Conservation (phyloP, 495 filamentous ascomycete genomes). For the Tuber umbilicatum region DNA sequence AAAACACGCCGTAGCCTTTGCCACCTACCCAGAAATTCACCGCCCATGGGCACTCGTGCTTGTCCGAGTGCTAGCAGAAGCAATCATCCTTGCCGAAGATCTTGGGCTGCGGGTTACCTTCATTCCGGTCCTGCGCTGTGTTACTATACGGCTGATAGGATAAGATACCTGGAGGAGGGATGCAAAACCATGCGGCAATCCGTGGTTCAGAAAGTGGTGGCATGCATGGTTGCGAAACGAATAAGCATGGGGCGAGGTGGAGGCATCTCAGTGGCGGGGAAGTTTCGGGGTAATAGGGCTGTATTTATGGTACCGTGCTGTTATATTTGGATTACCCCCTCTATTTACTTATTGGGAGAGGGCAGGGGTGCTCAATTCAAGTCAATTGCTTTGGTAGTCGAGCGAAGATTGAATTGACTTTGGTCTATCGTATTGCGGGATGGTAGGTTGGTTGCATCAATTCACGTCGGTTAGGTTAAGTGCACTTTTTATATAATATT, state of each 20-base stretch:
- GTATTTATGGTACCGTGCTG: not conserved
- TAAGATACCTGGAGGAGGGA: not conserved
- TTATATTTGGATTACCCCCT: not conserved
- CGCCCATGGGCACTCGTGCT: not conserved
- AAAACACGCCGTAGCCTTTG: not conserved
- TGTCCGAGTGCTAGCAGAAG: not conserved
- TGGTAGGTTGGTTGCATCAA: not conserved
- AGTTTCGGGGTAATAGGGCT: not conserved
- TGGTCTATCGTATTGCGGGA: not conserved
- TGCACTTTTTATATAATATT: not conserved
- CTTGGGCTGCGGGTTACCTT: not conserved
- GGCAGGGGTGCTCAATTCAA: not conserved
- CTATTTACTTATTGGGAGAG: not conserved
- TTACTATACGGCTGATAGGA: not conserved
- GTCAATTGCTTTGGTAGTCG: not conserved
- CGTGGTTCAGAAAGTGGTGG: not conserved
- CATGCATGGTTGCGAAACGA: not conserved
- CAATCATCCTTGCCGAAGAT: not conserved
- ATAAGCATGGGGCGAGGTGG: not conserved
- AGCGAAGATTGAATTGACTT: not conserved
- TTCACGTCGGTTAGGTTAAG: not conserved
- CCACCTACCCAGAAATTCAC: not conserved
- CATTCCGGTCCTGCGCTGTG: not conserved
- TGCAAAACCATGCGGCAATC: not conserved
- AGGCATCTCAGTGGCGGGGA: not conserved